Percentiles rank a stretch among this genome's conserved stretches.
These are phyloP conservation scores for Cercospora citrullina DNA, from an alignment of 2,329 filamentous ascomycete species.

Conservation along the genomic window DNA sequence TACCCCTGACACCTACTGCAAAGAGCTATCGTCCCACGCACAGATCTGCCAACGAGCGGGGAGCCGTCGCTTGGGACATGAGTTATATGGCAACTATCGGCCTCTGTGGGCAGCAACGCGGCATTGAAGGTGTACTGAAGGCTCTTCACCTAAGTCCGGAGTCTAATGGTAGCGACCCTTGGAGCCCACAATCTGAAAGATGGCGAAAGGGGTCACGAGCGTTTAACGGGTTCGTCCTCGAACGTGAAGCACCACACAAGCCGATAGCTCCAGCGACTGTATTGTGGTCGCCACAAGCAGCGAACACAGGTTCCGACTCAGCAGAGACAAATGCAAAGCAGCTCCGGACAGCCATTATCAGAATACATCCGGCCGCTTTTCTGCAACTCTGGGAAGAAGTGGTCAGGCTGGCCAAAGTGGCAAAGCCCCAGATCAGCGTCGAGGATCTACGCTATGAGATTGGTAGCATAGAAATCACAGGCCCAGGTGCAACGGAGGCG, in stretches of 20 bases:
- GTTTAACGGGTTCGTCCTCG: constrained; percentile 60
- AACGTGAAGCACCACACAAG: constrained; percentile 54
- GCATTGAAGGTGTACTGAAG: constrained; percentile 66
- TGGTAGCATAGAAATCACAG: constrained; percentile 68
- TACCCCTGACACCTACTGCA: constrained; percentile 81
- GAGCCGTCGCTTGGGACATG: constrained; percentile 85
- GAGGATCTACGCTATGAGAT: constrained; percentile 72
- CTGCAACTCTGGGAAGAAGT: constrained; percentile 67
- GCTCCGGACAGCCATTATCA: constrained; percentile 63
- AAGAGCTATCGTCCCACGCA: constrained; percentile 90
- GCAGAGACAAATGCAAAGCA: constrained; percentile 38
- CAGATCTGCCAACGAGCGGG: constrained; percentile 71
- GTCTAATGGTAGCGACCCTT: constrained; percentile 45
- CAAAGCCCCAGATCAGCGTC: constrained; percentile 62
- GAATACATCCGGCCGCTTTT: constrained; percentile 81
- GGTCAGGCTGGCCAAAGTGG: constrained; percentile 57
- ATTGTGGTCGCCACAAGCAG: constrained; percentile 65
- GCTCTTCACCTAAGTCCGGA: constrained; percentile 59
- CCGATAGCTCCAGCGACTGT: constrained; percentile 71
- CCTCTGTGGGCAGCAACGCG: constrained; percentile 65
- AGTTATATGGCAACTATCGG: constrained; percentile 90
- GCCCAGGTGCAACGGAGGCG: constrained; percentile 76
- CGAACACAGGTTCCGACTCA: constrained; percentile 27
- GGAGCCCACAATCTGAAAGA: constrained; percentile 64
- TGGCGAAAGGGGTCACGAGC: constrained; percentile 67